These are phyloP conservation scores for Tylopilus felleus DNA, from an alignment of 768 basidiomycete species.

Conservation along the genomic window DNA sequence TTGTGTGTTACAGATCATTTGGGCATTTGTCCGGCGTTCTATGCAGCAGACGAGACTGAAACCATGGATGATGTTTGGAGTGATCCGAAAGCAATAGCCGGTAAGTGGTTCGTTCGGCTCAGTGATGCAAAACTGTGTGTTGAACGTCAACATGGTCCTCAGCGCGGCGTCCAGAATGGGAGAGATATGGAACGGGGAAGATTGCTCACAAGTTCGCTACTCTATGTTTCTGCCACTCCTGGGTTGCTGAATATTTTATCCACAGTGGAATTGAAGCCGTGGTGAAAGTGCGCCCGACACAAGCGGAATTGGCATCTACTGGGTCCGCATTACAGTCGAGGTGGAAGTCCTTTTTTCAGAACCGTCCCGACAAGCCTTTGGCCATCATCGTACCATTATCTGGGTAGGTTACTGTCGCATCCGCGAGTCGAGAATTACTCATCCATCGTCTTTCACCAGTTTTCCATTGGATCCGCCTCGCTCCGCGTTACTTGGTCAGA, in stretches of 20 bases:
- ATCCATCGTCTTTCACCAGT: slow-evolving; percentile 13
- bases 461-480: slow-evolving; percentile 18
- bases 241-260: background rate
- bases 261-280: slow-evolving; percentile 37
- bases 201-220: slow-evolving; percentile 31
- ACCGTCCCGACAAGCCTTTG: slow-evolving; percentile 55
- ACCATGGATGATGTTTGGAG: slow-evolving; percentile 49
- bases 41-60: slow-evolving; percentile 41
- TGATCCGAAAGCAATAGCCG: slow-evolving; percentile 33
- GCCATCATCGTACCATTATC: slow-evolving; percentile 40
- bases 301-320: slow-evolving; percentile 38
- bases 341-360: slow-evolving; percentile 52
- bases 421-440: background rate
- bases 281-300: slow-evolving; percentile 52
- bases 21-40: slow-evolving; percentile 24
- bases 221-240: slow-evolving; percentile 2
- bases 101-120: slow-evolving; percentile 30
- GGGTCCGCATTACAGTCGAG: slow-evolving; percentile 9
- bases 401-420: slow-evolving; percentile 35
- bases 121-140: too few relatives aligned
- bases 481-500: slow-evolving; percentile 17
- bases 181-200: slow-evolving; percentile 40
- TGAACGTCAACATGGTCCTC: background rate
- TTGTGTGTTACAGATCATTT: slow-evolving; percentile 26
- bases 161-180: slow-evolving; percentile 34